Evolutionary conservation across 345 rosid species (phyloP).

Genomic region (Toxicodendron radicans): DNA sequence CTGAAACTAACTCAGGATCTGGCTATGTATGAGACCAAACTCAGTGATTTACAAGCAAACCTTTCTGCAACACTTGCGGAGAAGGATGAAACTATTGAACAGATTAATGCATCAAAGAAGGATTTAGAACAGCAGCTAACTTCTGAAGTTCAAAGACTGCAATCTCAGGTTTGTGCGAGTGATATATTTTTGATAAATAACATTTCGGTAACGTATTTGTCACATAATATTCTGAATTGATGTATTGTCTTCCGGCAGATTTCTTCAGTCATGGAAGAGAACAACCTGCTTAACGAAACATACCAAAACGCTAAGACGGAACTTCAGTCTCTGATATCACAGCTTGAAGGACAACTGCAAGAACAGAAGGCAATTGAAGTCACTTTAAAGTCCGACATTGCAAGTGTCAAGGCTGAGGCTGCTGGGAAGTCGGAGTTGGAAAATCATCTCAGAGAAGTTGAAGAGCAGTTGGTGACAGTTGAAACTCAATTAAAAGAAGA

Average conservation of each 20-base stretch:
- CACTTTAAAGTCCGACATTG: conserved; percentile 44
- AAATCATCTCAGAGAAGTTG: conserved; percentile 58
- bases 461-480: conserved; percentile 42
- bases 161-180: conserved; percentile 65
- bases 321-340: conserved; percentile 56
- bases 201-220: conserved; percentile 5
- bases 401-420: conserved; percentile 46
- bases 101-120: conserved; percentile 63
- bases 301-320: conserved; percentile 62
- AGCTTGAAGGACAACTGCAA: conserved; percentile 61
- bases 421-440: conserved; percentile 52
- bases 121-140: conserved; percentile 59
- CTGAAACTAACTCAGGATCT: conserved; percentile 71
- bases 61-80: conserved; percentile 48
- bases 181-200: neutral
- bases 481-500: conserved; percentile 50
- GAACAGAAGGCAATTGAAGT: conserved; percentile 49
- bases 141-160: conserved; percentile 66
- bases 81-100: conserved; percentile 61
- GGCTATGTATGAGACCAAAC: conserved; percentile 60
- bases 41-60: conserved; percentile 53
- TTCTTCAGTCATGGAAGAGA: conserved; percentile 69
- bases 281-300: conserved; percentile 61
- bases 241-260: conserved; percentile 45
- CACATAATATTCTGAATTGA: neutral